Conservation (phyloP, 805 yeast genomes). For the Nakazawaea wyomingensis region DNA sequence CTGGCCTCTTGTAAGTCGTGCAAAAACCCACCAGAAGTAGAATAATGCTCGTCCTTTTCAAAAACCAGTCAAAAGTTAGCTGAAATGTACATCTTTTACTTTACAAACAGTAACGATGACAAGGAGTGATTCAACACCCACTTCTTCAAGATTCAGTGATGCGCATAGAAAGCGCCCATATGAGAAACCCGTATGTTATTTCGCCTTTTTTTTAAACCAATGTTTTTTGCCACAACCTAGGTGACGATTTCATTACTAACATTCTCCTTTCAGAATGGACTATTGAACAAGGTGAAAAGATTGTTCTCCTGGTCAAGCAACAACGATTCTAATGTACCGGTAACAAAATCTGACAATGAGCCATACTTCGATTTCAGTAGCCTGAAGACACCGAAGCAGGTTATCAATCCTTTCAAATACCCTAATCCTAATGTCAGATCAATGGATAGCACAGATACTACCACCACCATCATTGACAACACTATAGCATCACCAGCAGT, state of each 20-base stretch:
- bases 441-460: too few species aligned
- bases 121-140: background rate
- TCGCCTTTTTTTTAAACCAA: too few species aligned
- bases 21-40: too few species aligned
- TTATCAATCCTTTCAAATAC: constrained; percentile 9
- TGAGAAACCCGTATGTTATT: background rate
- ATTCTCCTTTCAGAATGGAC: background rate
- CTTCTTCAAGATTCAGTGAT: background rate
- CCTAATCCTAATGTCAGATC: constrained; percentile 3
- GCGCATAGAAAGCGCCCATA: background rate
- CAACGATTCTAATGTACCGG: too few species aligned
- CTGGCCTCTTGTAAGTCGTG: too few species aligned
- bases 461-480: too few species aligned
- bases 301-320: background rate
- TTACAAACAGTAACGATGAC: background rate
- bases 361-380: constrained; percentile 4
- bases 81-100: background rate
- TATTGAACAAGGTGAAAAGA: constrained; percentile 1
- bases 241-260: too few species aligned
- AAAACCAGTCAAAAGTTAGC: too few species aligned
- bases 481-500: too few species aligned
- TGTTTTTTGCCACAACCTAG: too few species aligned
- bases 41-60: too few species aligned
- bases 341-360: background rate
- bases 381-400: background rate